Base-by-base conservation (phyloP, 73 alveolate genomes). In the Paramecium sonneborni region DNA sequence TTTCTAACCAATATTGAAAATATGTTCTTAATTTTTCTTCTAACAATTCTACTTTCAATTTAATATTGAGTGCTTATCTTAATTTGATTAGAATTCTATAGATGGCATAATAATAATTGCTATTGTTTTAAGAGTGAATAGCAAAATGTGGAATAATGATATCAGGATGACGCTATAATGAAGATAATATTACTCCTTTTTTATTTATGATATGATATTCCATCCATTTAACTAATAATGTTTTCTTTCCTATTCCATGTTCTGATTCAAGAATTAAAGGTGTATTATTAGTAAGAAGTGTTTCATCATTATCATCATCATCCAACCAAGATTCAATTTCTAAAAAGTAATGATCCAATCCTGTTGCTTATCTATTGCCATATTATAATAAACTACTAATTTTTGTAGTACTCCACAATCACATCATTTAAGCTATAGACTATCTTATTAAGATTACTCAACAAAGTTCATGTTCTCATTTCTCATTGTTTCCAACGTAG, bases 11-110 rank as follows among this genome's bases (percentile, higher is more conserved):
- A 72, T 94, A 88, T 11, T 93, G 52, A 85, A 95, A 95, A 67
- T 93, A 93, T 87, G 70, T 93, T 85, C 97, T 82, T 30, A 95
- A 70, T 56, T 95, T 93, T 46, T 95, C 97, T 57, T 95, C 97
- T 5, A 95, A 32, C 28, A 95, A 85, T 44, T 95, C 97, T 1
- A 95, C 96, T 85, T 95, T 88, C 58, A 90, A 67, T 56, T 93
- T 85, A 18, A 95, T 91, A 48, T 95, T 94, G 57, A 85, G 93
- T 12, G 92, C 93, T 91, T 95, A 92, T 69, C 90, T 79, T 26
- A 79, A 79, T 44, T 79, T 79, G 23, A 79, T 79, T 0, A 79
- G 48, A 10, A 79, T 79, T 46, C 90, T 21, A 24, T 79, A 79
- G 28, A 79, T 79, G 72, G 90, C 90, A 79, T 79, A 79, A 44